Evolutionary conservation across 768 basidiomycete genomes (phyloP).

Genomic region (Leccinum imitatum): DNA sequence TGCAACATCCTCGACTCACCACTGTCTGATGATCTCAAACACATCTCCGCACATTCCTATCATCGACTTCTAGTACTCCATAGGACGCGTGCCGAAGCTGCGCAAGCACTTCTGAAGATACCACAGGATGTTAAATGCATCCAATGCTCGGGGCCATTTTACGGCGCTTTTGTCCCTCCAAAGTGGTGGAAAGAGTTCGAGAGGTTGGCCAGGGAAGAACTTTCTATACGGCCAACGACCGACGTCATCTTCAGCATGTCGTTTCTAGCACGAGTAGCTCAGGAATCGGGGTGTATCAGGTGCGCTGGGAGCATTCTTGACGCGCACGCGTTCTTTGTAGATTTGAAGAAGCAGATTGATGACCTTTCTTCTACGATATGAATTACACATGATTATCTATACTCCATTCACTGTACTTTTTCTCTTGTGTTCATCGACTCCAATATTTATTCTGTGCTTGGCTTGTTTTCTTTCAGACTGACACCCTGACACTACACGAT

Average conservation of each 20-base stretch:
- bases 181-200: conserved; percentile 72
- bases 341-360: conserved; percentile 59
- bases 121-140: conserved; percentile 59
- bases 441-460: not conserved
- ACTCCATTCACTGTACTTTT: not conserved
- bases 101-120: conserved; percentile 45
- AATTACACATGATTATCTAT: conserved; percentile 6
- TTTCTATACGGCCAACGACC: conserved; percentile 54
- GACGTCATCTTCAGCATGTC: conserved; percentile 59
- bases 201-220: conserved; percentile 54
- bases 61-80: conserved; percentile 64
- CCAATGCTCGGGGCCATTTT: conserved; percentile 58
- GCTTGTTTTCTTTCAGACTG: not conserved
- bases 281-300: conserved; percentile 53
- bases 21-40: conserved; percentile 58
- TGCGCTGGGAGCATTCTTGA: conserved; percentile 68
- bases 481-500: not conserved
- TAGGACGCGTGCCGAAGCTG: conserved; percentile 48
- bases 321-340: conserved; percentile 53
- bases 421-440: not conserved
- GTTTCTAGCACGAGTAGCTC: conserved; percentile 55
- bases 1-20: conserved; percentile 56
- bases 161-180: conserved; percentile 49
- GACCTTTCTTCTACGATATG: conserved; percentile 45
- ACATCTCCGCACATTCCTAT: conserved; percentile 68